A percentile compares a stretch with the other conserved stretches of the same genome.
phyloP scores from a whole-genome alignment of 2,329 filamentous ascomycete species.

The Aspergillus fructus region DNA sequence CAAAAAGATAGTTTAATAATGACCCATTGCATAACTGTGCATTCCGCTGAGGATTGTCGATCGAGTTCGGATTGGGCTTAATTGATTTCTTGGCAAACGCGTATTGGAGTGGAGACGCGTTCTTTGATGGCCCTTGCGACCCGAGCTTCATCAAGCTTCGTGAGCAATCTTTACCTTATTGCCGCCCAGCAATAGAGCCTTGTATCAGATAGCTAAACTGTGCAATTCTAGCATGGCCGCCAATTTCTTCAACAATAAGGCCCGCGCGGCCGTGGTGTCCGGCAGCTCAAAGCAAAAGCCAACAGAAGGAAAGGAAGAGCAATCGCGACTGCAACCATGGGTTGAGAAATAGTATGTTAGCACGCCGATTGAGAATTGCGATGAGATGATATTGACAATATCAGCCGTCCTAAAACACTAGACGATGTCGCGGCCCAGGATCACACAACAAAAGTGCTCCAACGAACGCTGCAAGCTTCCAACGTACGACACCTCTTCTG shows the following conservation, averaged over 20 bases:
- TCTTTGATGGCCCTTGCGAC: slow-evolving; percentile 4
- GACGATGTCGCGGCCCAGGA: slow-evolving; percentile 97
- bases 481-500: slow-evolving; percentile 59
- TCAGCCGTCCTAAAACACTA: slow-evolving; percentile 86
- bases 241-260: slow-evolving; percentile 94
- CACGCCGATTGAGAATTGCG: not conserved
- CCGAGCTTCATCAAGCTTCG: slow-evolving; percentile 5
- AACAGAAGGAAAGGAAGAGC: slow-evolving; percentile 61
- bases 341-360: slow-evolving; percentile 89
- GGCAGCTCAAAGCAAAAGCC: slow-evolving; percentile 67
- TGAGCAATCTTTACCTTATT: not conserved
- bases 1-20: no score
- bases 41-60: not conserved
- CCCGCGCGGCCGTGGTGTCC: slow-evolving; percentile 71
- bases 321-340: slow-evolving; percentile 79
- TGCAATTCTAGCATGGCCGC: slow-evolving; percentile 56
- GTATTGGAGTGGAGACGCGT: slow-evolving; percentile 34
- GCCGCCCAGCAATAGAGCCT: not conserved
- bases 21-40: no score
- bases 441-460: slow-evolving; percentile 89
- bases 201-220: not conserved
- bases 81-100: slow-evolving; percentile 25
- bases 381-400: not conserved
- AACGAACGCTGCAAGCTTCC: slow-evolving; percentile 88
- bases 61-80: slow-evolving; percentile 6